Evolutionary conservation across 345 rosid genomes (phyloP).

Genomic region (Iberis pinnata): DNA sequence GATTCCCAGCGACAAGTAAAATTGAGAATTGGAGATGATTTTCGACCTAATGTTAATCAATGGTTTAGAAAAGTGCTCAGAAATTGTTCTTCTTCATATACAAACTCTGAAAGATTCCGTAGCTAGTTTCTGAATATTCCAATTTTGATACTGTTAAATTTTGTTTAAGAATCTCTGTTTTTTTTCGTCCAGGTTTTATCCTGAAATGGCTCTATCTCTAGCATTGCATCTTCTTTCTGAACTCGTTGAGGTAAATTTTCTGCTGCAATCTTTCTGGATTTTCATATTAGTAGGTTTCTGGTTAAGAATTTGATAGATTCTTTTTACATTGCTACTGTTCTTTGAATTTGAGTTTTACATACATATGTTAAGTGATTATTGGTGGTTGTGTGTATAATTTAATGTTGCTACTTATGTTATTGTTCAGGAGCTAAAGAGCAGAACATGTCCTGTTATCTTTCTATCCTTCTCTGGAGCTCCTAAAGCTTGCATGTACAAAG

Average conservation of each 20-base stretch:
- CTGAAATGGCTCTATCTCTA: slow-evolving; percentile 66
- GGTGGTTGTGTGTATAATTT: background rate
- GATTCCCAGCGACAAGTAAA: no score
- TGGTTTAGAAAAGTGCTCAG: no score
- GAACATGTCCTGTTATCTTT: slow-evolving; percentile 71
- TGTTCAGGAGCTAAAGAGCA: slow-evolving; percentile 49
- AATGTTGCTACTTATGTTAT: slow-evolving; percentile 5
- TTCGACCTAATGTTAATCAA: no score
- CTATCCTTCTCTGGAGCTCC: slow-evolving; percentile 80
- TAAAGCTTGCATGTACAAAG: slow-evolving; percentile 89
- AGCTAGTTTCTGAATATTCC: slow-evolving; percentile 11
- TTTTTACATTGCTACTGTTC: background rate
- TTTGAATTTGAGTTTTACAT: background rate
- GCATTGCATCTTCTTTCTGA: slow-evolving; percentile 61
- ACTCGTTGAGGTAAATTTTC: slow-evolving; percentile 57
- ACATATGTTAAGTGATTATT: no score
- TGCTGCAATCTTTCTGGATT: background rate
- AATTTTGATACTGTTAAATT: slow-evolving; percentile 10
- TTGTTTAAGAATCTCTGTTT: slow-evolving; percentile 19
- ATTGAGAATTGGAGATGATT: no score
- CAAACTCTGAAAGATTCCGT: slow-evolving; percentile 2
- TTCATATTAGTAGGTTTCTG: no score
- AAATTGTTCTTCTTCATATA: no score
- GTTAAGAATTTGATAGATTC: background rate
- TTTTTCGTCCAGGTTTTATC: slow-evolving; percentile 54